Conservation (phyloP, 805 yeast species). For the Ogataea trehalophila region DNA sequence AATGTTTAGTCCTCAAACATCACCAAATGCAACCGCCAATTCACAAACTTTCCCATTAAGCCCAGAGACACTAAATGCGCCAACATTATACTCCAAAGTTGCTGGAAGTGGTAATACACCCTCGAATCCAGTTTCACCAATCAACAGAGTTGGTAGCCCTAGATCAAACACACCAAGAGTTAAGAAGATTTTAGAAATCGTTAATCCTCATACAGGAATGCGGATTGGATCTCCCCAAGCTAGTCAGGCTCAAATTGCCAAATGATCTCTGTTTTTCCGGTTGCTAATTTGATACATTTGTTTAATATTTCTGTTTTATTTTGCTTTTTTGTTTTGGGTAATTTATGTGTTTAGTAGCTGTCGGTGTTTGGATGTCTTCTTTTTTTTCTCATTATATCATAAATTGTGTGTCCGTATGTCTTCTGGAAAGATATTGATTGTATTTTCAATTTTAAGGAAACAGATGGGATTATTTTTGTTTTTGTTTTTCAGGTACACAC, state of each 20-base stretch:
- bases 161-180: constrained; percentile 44
- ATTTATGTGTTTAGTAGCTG: background rate
- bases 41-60: constrained; percentile 14
- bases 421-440: too few relatives aligned
- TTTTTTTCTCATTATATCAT: background rate
- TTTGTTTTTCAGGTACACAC: too few relatives aligned
- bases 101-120: background rate
- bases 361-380: background rate
- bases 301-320: background rate
- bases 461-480: too few relatives aligned
- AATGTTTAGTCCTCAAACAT: constrained; percentile 49
- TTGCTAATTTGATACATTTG: background rate
- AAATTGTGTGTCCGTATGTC: too few relatives aligned
- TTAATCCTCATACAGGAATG: constrained; percentile 57
- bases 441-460: too few relatives aligned
- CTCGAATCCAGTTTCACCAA: background rate
- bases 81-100: constrained; percentile 12
- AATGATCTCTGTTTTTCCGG: background rate
- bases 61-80: constrained; percentile 7
- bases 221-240: constrained; percentile 49
- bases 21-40: constrained; percentile 31
- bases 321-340: background rate
- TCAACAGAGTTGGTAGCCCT: constrained; percentile 9
- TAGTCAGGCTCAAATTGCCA: constrained; percentile 7
- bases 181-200: constrained; percentile 56